Conservation (phyloP, 2,329 filamentous ascomycete species). For the Paracamarosporium sp. region DNA sequence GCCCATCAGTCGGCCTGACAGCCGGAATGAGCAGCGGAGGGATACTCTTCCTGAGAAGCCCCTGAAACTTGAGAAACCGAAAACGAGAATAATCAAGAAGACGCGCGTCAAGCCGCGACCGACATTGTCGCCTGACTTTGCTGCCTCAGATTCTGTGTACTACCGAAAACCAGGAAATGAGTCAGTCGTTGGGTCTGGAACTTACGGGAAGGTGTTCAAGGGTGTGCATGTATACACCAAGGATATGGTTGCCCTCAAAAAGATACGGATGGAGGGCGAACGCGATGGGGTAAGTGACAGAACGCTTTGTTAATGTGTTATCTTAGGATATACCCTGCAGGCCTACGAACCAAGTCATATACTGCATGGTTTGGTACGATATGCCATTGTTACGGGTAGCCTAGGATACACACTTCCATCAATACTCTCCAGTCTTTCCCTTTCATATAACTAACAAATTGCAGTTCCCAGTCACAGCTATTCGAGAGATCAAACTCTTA, state of each 20-base stretch:
- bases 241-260: conserved; percentile 82
- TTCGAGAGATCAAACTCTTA: conserved; percentile 90
- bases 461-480: conserved; percentile 83
- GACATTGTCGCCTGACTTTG: conserved; percentile 73
- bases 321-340: no score
- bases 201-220: conserved; percentile 95
- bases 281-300: conserved; percentile 69
- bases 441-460: conserved; percentile 40
- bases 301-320: not conserved
- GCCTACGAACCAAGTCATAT: no score
- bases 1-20: conserved; percentile 47
- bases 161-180: conserved; percentile 97
- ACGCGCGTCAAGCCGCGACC: conserved; percentile 76
- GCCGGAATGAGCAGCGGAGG: conserved; percentile 43
- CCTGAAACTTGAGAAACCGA: conserved; percentile 31
- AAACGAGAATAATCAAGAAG: conserved; percentile 67
- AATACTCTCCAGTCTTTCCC: no score
- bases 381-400: no score
- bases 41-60: conserved; percentile 48
- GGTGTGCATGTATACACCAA: conserved; percentile 92
- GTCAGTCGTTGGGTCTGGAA: conserved; percentile 93
- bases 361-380: no score
- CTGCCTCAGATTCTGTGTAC: conserved; percentile 85
- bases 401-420: no score
- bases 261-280: conserved; percentile 93